Base-by-base conservation (phyloP, 2,329 filamentous ascomycete species). In the Harringtonia lauricola region DNA sequence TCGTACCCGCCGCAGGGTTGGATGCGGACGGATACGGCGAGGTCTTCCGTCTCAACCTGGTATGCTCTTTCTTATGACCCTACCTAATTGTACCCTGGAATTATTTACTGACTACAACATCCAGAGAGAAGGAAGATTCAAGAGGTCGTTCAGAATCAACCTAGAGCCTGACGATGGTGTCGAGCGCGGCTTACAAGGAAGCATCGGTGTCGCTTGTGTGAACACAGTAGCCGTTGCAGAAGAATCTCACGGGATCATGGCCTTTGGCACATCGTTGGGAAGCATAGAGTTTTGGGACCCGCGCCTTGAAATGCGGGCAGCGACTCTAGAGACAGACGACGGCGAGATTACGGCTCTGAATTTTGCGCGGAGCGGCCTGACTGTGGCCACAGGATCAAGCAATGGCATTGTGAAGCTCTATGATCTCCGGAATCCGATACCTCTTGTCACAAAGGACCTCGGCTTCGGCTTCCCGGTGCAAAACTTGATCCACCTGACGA, bases 271-370 rank as follows among this genome's bases (percentile, higher is more conserved):
- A 1, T 89, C 87, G 3, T 68, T 92, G 45, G 90, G 92, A n/a
- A 95, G 90, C 1, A 86, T 96, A 22, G 92, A 98, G 59, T 90
- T 96, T 57, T 98, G 89, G 86, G 92, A 98, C 59, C 76, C 89
- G 1, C 76, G 92, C 47, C 88, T 85, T 26, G 83, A 87, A 57
- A 83, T 82, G 43, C 74, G 87, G 45, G 83, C 90, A 12, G 89
- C 86, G 15, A 73, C 90, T 17, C 68, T 98, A 2, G 72, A 81
- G 13, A 74, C 71, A 1, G 73, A 79, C 46, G 74, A 80, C 47
- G 78, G 77, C 28, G 83, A 87, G 57, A 80, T 95, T 37, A 95
- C 90, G 0, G 86, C 92, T 0, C 67, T 98, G 37, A 81, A 94
- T 51, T 98, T 95, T 59, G 81, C 84, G 52, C 74, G 77, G 15